Evolutionary conservation across 345 rosid genomes (phyloP).

Genomic region (Rubroshorea leprosula): DNA sequence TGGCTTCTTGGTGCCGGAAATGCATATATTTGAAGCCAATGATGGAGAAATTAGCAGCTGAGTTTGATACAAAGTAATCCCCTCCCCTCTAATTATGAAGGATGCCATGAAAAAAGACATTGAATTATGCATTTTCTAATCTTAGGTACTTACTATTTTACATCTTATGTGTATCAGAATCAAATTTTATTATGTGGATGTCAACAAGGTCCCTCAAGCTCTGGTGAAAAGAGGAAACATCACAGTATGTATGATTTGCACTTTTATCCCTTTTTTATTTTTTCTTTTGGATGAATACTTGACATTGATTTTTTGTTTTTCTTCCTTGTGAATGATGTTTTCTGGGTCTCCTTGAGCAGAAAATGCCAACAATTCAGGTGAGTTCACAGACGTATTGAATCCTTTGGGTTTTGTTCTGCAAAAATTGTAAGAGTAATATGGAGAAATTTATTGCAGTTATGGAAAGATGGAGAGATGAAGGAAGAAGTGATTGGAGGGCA

Average conservation of each 20-base stretch:
- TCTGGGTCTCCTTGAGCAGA: constrained; percentile 32
- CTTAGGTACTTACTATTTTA: background rate
- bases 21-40: constrained; percentile 94
- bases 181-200: constrained; percentile 80
- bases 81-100: background rate
- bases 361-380: constrained; percentile 98
- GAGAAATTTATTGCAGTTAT: constrained; percentile 38
- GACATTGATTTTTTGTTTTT: background rate
- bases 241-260: constrained; percentile 34
- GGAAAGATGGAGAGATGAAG: constrained; percentile 91
- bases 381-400: background rate
- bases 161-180: constrained; percentile 25
- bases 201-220: constrained; percentile 69
- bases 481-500: constrained; percentile 94
- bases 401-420: too few species aligned
- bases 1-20: constrained; percentile 97
- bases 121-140: background rate
- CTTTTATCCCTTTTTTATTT: background rate
- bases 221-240: constrained; percentile 87
- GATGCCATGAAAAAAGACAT: background rate
- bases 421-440: too few species aligned
- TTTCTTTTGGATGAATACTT: too few species aligned
- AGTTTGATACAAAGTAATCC: constrained; percentile 40
- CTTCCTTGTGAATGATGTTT: background rate
- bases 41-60: constrained; percentile 79